Conservation (phyloP, 208 protist genomes). For the Acanthamoeba divionensis region DNA sequence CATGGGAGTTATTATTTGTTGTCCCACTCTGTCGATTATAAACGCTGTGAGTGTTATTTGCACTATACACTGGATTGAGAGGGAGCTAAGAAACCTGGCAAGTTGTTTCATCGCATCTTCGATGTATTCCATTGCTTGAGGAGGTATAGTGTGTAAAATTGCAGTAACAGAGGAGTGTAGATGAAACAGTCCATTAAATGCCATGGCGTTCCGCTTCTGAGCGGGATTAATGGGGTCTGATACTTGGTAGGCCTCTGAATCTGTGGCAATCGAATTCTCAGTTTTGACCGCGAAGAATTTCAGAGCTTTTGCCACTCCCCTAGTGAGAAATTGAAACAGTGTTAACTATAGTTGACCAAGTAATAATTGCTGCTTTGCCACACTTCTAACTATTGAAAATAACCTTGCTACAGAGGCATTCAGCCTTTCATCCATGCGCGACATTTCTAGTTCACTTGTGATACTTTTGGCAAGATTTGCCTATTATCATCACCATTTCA, state of each 20-base stretch:
- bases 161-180: slow-evolving; percentile 9
- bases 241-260: slow-evolving; percentile 39
- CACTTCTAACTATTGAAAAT: no score
- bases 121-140: neutral
- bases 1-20: neutral
- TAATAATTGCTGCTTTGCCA: no score
- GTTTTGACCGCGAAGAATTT: neutral
- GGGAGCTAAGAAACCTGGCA: neutral
- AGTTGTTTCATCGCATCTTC: neutral
- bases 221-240: neutral
- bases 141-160: neutral
- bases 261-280: neutral
- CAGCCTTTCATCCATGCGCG: neutral
- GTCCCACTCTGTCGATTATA: no score
- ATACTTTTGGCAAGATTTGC: neutral
- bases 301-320: slow-evolving; percentile 8
- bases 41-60: neutral
- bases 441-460: neutral
- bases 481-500: no score
- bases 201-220: slow-evolving; percentile 21
- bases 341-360: neutral
- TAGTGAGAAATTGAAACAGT: no score
- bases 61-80: neutral
- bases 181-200: slow-evolving; percentile 23
- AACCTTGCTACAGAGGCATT: neutral